A percentile compares a stretch with the other conserved stretches of the same genome.
phyloP scores from a whole-genome alignment of 768 basidiomycete genomes.

The Boletus rex-veris region DNA sequence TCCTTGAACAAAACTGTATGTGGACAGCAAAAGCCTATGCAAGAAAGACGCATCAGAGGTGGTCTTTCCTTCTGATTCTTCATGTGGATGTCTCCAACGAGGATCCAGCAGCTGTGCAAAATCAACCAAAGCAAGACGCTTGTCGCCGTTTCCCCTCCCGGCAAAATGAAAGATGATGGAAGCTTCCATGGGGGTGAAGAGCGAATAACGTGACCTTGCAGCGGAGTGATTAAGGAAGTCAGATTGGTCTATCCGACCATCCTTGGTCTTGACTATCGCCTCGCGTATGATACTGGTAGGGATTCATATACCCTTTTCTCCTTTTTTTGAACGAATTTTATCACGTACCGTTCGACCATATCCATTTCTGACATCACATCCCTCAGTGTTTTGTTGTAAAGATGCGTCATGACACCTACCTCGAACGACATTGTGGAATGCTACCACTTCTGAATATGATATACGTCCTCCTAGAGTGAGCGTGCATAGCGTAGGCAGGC shows the following conservation, averaged over 20 bases:
- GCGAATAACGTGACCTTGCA: conserved; percentile 83
- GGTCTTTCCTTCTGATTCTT: conserved; percentile 39
- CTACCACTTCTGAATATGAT: conserved; percentile 93
- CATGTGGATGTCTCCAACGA: conserved; percentile 74
- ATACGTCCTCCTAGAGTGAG: conserved; percentile 86
- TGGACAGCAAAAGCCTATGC: conserved; percentile 60
- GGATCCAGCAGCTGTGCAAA: conserved; percentile 93
- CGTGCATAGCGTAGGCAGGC: conserved; percentile 88
- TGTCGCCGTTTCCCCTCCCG: conserved; percentile 65
- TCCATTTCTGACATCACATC: conserved; percentile 69
- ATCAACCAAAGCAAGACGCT: conserved; percentile 80
- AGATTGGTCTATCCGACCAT: conserved; percentile 92
- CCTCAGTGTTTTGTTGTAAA: background rate
- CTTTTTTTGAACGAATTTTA: background rate
- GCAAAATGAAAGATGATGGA: conserved; percentile 98
- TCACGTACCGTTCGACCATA: conserved; percentile 76
- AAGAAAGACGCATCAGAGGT: conserved; percentile 42
- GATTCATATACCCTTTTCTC: background rate
- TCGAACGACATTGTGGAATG: conserved; percentile 95
- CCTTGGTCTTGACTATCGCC: conserved; percentile 85
- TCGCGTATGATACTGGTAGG: conserved; percentile 74
- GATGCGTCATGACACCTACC: conserved; percentile 44
- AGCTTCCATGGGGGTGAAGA: conserved; percentile 98
- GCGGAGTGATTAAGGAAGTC: conserved; percentile 92
- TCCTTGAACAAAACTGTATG: conserved; percentile 86